Evolutionary conservation across 2,329 filamentous ascomycete species (phyloP), one percentile per base, ranked within the genome.

Genomic region (Aspergillus japonicus): DNA sequence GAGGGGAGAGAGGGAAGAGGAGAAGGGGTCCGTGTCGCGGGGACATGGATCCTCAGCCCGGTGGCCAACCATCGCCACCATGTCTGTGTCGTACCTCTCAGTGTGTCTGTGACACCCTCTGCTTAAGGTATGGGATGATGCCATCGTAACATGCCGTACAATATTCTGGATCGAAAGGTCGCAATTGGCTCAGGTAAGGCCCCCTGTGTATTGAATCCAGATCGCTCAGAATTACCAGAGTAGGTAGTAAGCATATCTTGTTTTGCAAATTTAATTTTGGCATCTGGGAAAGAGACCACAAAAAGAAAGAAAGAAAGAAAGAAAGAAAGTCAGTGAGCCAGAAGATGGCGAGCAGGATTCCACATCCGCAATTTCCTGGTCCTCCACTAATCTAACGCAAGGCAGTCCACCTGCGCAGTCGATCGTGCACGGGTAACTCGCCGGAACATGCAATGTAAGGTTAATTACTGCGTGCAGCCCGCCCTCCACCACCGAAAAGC

Each of bases 381-480:
- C 47, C 42, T 55, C 47, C 44, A 33, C 26, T 8, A 29, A 29
- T 12, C 53, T 55, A 44, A 44, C 12, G 39, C 16, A 44, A 44
- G 39, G 39, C 39, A 44, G 16, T 50, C 55, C 60, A 51, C 54
- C 60, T 59, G 56, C 58, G 61, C 61, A 62, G 60, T 64, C 62
- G 61, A 62, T 65, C 61, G 61, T 62, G 62, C 62, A 64, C 63
- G 62, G 62, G 59, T 62, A 64, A 64, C 62, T 44, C 39, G 54
- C 54, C 62, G 62, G 62, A 64, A 62, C 57, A 63, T 66, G 65
- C 65, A 67, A 67, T 67, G 65, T 67, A 66, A 66, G 65, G 65
- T 67, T 67, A 67, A 64, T 67, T 66, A 63, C 62, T 66, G 64
- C 65, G 60, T 66, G 64, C 64, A 67, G 61, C 60, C 33, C 33